Conservation (phyloP, 306 rosid species). For the Cicer judaicum region DNA sequence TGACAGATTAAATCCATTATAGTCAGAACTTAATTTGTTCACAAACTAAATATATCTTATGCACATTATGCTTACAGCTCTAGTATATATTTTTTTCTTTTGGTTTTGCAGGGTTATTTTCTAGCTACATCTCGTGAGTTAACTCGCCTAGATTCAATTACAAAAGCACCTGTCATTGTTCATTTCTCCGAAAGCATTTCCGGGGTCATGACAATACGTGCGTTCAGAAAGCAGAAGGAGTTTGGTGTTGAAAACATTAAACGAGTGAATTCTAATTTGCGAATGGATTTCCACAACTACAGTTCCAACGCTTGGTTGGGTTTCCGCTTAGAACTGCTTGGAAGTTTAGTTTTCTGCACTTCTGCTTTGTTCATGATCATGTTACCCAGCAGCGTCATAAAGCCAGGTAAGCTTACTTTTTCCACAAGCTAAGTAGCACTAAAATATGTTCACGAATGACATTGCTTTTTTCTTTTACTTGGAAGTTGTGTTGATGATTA, state of each 20-base stretch:
- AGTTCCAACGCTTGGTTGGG: conserved; percentile 97
- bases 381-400: conserved; percentile 80
- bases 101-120: conserved; percentile 69
- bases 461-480: background rate
- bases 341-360: conserved; percentile 71
- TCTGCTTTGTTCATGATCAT: conserved; percentile 89
- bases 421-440: background rate
- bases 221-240: conserved; percentile 62
- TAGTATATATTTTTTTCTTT: background rate
- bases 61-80: conserved; percentile 14
- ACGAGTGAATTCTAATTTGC: conserved; percentile 73
- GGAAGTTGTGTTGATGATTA: background rate
- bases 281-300: conserved; percentile 93
- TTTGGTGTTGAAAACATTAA: conserved; percentile 67
- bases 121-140: conserved; percentile 89
- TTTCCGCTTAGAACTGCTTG: conserved; percentile 86
- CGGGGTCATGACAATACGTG: conserved; percentile 88
- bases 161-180: conserved; percentile 95
- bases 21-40: background rate
- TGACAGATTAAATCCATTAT: background rate
- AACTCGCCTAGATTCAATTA: conserved; percentile 87
- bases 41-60: conserved; percentile 16
- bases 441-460: background rate
- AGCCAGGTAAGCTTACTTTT: conserved; percentile 67
- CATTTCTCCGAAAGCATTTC: conserved; percentile 96